Evolutionary conservation across 331 rosid genomes (phyloP), one percentile per base, ranked within the genome.

Genomic region (Cucumis variabilis): DNA sequence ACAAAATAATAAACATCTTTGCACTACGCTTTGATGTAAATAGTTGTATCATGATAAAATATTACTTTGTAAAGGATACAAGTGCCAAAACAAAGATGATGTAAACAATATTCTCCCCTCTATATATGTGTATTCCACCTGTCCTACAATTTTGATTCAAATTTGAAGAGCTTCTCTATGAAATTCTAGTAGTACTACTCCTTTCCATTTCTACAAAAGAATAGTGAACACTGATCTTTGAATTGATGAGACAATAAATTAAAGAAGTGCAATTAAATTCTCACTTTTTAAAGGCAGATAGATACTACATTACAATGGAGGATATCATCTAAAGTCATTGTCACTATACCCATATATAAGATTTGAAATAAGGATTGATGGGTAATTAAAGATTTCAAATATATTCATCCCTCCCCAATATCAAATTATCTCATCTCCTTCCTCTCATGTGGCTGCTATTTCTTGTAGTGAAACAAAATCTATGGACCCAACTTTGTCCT

Each of bases 401-500:
- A 44, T 44, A 44, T 44, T 44, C 48, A 44, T 44, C 48, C 48
- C 44, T n/a, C n/a, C 50, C 85, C 25, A 27, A 55, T 51, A 79
- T 79, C 33, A 12, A 48, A 53, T 79, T 27, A 79, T 79, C 67
- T 9, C 27, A 79, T 79, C 67, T 19, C 27, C 84, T 41, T 53
- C 65, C 48, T 27, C 53, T 55, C 53, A 33, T 82, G 85, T 60
- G 85, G 85, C 71, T 82, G 21, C 16, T 51, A 82, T 60, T 82
- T 60, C 27, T 82, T 82, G 85, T 33, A 28, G 85, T 79, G 85
- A 81, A 81, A 19, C 67, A 55, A 81, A 81, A 81, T 81, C 71
- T 81, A 81, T 81, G 84, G 84, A 79, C 84, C 84, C 84, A 79
- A 79, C 10, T 79, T 58, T 79, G 84, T 53, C 68, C 11, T 60